Evolutionary conservation across 345 rosid genomes (phyloP).

Genomic region (Euphorbia lathyris): DNA sequence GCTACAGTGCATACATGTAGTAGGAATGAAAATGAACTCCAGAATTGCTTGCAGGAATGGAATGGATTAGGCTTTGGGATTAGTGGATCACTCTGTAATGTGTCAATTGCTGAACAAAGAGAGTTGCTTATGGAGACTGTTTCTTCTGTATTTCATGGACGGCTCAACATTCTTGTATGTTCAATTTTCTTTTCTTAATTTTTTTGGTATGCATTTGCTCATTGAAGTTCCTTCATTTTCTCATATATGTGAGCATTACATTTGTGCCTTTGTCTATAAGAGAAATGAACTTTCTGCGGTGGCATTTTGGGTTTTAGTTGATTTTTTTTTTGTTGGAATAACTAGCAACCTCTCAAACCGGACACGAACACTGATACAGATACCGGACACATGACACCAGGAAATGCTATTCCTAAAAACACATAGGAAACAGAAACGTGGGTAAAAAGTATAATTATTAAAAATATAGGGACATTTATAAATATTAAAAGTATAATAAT

Average conservation of each 20-base stretch:
- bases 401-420: no score
- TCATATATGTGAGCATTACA: slow-evolving; percentile 5
- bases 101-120: slow-evolving; percentile 22
- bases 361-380: no score
- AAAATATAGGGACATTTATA: no score
- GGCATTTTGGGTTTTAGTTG: not conserved
- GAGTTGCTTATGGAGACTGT: slow-evolving; percentile 18
- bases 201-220: not conserved
- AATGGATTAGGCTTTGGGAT: slow-evolving; percentile 37
- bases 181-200: not conserved
- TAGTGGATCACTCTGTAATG: slow-evolving; percentile 65
- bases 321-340: no score
- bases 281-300: slow-evolving; percentile 1
- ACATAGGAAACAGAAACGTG: no score
- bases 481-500: no score
- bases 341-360: not conserved
- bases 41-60: slow-evolving; percentile 46
- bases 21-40: slow-evolving; percentile 50
- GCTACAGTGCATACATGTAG: slow-evolving; percentile 73
- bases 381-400: no score
- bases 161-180: slow-evolving; percentile 26
- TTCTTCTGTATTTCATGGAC: slow-evolving; percentile 19
- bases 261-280: slow-evolving; percentile 32
- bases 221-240: not conserved
- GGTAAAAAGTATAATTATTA: no score